Base-by-base conservation (phyloP, 1,284 basidiomycete genomes). In the Cutaneotrichosporon spelunceum region DNA sequence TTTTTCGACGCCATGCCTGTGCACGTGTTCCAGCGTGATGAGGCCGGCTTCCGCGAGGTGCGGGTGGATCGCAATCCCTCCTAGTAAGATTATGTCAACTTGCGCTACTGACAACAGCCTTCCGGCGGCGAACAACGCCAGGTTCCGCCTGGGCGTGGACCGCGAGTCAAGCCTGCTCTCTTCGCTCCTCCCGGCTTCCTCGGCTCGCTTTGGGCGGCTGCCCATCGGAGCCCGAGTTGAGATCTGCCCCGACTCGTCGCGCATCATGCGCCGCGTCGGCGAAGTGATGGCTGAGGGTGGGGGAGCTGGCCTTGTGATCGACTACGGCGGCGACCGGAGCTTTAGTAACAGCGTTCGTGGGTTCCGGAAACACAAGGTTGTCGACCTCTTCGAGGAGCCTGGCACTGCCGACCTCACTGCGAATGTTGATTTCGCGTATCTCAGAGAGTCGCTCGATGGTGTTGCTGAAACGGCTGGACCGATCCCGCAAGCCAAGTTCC, bases 1-100 rank as follows among this genome's bases (percentile, higher is more conserved):
- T 97, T 99, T 79, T 98, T 99, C 67, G 96, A 99, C 73, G 95
- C 95, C 0, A 82, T 99, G 54, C 95, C 95, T 0, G 87, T 97
- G 54, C 91, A 97, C 76, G 81, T 95, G 33, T 83, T 99, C 52
- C 87, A 92, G 90, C 90, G 86, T 84, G 87, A 85, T 0, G 77
- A 84, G 39, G 82, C 87, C 42, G 93, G 91, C 1, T 97, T 92
- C 87, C 84, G 89, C 59, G 95, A 98, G 78, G 85, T 98, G 1
- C 81, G 92, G 64, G 85, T 98, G 16, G 87, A 88, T 55, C 67
- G 81, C 16, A 72, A 78, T 60, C 70, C 71, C 2, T 68, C 63
- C 4, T 68, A 69, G 62, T 64, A 16, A 21, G 57, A 53, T 8
- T 13, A 33, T 23, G 11, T 9, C 9, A 0, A 16, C 27, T 16